Evolutionary conservation across 2,329 filamentous ascomycete genomes (phyloP), one percentile per base, ranked within the genome.

Genomic region (Beauveria sp.): DNA sequence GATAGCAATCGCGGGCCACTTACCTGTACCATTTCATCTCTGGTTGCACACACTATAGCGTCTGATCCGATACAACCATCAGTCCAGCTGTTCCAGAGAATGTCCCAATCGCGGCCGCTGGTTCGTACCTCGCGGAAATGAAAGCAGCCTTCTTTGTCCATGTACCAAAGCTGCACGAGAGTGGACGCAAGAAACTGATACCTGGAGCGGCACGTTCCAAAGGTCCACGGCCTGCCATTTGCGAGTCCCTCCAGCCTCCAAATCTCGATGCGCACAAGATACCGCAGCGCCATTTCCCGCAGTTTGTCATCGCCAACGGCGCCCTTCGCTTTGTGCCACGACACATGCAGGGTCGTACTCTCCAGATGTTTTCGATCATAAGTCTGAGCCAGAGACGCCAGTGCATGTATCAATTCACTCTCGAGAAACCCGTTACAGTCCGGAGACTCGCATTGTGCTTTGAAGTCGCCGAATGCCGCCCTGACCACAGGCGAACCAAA

Each of bases 71-170:
- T 26, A n/a, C 59, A 38, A 14, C 65, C 62, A 1, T 65, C 61
- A 48, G 71, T 20, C 73, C 71, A 74, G n/a, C 62, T 42, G 14
- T 70, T 66, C 72, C 72, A 74, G 7, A 68, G 49, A 12, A 58
- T 48, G 26, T 71, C 66, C 66, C 67, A 70, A 40, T 53, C 56
- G 1, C 46, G 50, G 46, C 42, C 24, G 51, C 20, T 42, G 7
- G 48, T 54, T n/a, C 20, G 42, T 22, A 9, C n/a, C 3, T 60
- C 20, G 50, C 56, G 62, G 20, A 28, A 46, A 9, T 24, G 3
- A n/a, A 63, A 63, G 46, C 45, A 61, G 16, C 24, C 38, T 42
- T 60, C 50, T 18, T 40, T 26, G 24, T 63, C 52, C 62, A 63
- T 60, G 51, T 56, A 38, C 57, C 62, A 63, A 20, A 63, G 31